A percentile compares a stretch with the other conserved stretches of the same genome.
These are phyloP conservation scores for Colletotrichum caudatum DNA, from an alignment of 2,329 filamentous ascomycete species.

Conservation along the genomic window DNA sequence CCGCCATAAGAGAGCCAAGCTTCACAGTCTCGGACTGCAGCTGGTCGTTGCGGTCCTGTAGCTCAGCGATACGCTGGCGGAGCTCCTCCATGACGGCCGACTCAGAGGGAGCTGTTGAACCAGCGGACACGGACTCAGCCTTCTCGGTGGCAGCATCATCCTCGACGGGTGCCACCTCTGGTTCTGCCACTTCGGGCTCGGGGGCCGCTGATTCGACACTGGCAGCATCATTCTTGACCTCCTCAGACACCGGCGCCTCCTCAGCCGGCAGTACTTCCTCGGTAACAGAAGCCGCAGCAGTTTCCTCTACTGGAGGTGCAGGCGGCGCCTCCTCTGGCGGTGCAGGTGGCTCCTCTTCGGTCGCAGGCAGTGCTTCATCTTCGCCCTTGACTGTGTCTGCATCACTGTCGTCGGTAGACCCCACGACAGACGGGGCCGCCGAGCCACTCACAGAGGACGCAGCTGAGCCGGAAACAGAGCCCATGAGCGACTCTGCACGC, in stretches of 20 bases:
- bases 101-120: constrained; percentile 8
- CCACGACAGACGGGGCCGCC: constrained; percentile 13
- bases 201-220: constrained; percentile 14
- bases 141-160: constrained; percentile 8
- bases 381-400: constrained; percentile 36
- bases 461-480: constrained; percentile 24
- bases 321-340: not conserved
- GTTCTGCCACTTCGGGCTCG: constrained; percentile 12
- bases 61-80: constrained; percentile 39
- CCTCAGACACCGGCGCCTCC: not conserved
- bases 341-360: constrained; percentile 13
- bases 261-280: not conserved
- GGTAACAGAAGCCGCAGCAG: not conserved
- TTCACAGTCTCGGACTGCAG: constrained; percentile 34
- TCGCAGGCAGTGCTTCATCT: constrained; percentile 15
- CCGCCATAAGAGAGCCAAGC: constrained; percentile 36
- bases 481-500: constrained; percentile 36
- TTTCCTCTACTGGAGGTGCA: not conserved
- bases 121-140: constrained; percentile 19
- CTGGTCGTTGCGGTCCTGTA: constrained; percentile 39
- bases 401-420: constrained; percentile 23
- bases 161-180: constrained; percentile 16
- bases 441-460: constrained; percentile 13
- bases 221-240: constrained; percentile 26
- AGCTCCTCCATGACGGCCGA: constrained; percentile 36